Evolutionary conservation across 1,284 basidiomycete genomes (phyloP), one percentile per base, ranked within the genome.

Genomic region (Cryptococcus amylolentus): DNA sequence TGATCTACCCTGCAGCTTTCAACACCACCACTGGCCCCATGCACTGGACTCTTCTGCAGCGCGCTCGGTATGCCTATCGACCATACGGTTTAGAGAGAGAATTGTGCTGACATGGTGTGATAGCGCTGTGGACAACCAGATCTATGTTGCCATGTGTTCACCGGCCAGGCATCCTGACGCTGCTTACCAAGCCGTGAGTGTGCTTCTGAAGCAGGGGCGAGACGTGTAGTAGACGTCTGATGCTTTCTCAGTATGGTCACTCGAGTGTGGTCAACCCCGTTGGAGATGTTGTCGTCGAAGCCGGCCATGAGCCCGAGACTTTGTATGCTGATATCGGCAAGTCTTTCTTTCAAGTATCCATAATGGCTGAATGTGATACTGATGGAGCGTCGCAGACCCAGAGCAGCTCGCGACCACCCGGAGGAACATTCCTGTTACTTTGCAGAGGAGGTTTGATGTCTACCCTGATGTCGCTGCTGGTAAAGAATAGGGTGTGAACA

Each of bases 121-220:
- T 18, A 92, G 93, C 55, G 95, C 95, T 9, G 84, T 93, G 31
- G 95, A 99, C 73, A 97, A 98, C 70, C 95, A 98, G 77, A 84
- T 98, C 20, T 99, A 86, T 78, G 86, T 96, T 61, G 84, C 89
- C 2, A 95, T 94, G 88, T 97, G 93, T 76, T 97, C 93, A 61
- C 93, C 94, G 35, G 93, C 96, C 1, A 84, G 95, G 39, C 89
- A 96, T 64, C 75, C 88, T 56, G 84, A 81, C 14, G 88, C 90
- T 31, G 82, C 80, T 18, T 95, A 94, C 72, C 89, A 94, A 72
- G 91, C 92, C 57, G 90, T 91, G 65, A 68, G 88, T 80, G 18
- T 27, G 35, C 39, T 18, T 41, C 55, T 27, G 28, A 28, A 12
- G 8, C 23, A 26, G 4, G 3, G 40, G 37, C 14, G n/a, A 43